phyloP scores from a whole-genome alignment of 2,329 filamentous ascomycete genomes.

The Daldinia sp. region DNA sequence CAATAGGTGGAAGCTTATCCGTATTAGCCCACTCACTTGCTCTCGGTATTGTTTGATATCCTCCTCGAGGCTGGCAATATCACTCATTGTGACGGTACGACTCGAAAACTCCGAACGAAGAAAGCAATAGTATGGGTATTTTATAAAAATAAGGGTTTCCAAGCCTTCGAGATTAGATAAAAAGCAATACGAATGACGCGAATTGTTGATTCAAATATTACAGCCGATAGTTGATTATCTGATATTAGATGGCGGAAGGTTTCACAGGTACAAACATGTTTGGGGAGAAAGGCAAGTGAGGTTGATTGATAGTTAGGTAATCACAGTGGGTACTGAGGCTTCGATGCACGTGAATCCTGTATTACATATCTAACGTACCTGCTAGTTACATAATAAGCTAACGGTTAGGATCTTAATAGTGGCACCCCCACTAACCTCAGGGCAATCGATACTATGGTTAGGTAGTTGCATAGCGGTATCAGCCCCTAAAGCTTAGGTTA shows the following conservation, averaged over 20 bases:
- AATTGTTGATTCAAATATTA: neutral
- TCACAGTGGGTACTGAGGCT: neutral
- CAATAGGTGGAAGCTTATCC: neutral
- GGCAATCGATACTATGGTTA: too few relatives aligned
- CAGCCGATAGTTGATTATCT: neutral
- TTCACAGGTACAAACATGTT: neutral
- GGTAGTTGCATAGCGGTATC: too few relatives aligned
- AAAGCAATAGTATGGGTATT: neutral
- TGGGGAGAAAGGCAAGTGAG: neutral
- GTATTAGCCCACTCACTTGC: conserved; percentile 55
- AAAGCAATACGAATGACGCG: neutral
- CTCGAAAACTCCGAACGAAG: neutral
- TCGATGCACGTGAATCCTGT: neutral
- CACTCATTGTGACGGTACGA: conserved; percentile 48
- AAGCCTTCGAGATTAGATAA: neutral
- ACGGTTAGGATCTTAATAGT: too few relatives aligned
- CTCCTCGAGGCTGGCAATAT: conserved; percentile 57
- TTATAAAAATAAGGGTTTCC: neutral
- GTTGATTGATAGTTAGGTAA: neutral
- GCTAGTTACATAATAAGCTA: too few relatives aligned
- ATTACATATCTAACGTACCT: too few relatives aligned
- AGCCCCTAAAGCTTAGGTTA: too few relatives aligned
- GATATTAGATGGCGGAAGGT: neutral
- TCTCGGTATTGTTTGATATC: conserved; percentile 65
- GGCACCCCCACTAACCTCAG: too few relatives aligned